Evolutionary conservation across 495 filamentous ascomycete species (phyloP), one percentile per base, ranked within the genome.

Genomic region (Annulohypoxylon stygium): DNA sequence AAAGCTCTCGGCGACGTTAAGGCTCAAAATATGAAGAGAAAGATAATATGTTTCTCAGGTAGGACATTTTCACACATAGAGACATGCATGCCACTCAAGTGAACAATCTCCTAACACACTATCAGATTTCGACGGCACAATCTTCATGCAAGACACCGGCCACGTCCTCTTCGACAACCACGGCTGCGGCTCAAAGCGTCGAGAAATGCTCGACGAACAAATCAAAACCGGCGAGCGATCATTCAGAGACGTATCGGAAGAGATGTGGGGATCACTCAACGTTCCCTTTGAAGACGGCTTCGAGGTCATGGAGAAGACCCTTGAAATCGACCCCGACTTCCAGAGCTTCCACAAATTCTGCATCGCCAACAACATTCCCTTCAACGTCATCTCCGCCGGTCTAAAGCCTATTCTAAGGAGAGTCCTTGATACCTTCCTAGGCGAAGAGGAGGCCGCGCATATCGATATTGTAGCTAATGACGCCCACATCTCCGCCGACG

Each of bases 81-180:
- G n/a, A n/a, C n/a, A n/a, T 23, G 1, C 20, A 23, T 23, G 20
- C 54, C 4, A 30, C 51, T 25, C 53, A 18, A 51, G 7, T 33
- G 14, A 68, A 9, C 11, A 3, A 48, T 45, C 8, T 53, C 43
- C 59, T 73, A 64, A 73, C 58, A 68, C 18, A 3, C 45, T 25
- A 63, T 48, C 20, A 90, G 90, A 93, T 79, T 93, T 93, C 73
- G 91, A 93, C 75, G 91, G 91, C 70, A 93, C 91, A 39, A 93
- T 93, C 74, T 92, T 90, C 83, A 90, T 92, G 86, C 90, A 93
- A 86, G 91, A 93, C 67, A 93, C 90, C 12, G 91, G 91, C 51
- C 91, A 93, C 78, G 87, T 93, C 76, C 86, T 93, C 45, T 90
- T 93, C 80, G 90, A 93, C 75, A 80, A 81, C 72, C 85, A 90